Percentiles rank a stretch among this genome's conserved stretches.
These are phyloP conservation scores for Dictyostelium intermedium DNA, from an alignment of 78 protist genomes.

Conservation along the genomic window DNA sequence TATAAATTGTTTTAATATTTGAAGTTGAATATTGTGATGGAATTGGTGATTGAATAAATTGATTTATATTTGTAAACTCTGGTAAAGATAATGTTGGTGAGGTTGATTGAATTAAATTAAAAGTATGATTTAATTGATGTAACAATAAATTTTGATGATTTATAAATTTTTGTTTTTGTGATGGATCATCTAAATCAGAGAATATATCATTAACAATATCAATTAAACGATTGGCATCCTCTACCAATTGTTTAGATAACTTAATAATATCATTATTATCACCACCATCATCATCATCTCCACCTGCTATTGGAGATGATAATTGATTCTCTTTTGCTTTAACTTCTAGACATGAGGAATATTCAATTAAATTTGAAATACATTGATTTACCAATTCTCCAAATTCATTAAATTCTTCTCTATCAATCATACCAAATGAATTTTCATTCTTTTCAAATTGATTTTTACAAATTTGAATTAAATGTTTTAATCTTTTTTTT, in stretches of 20 bases:
- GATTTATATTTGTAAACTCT: neutral
- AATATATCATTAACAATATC: constrained; percentile 30
- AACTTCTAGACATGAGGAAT: constrained; percentile 34
- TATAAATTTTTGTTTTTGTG: neutral
- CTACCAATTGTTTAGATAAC: neutral
- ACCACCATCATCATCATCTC: neutral
- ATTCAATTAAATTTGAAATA: constrained; percentile 5
- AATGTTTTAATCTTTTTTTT: neutral
- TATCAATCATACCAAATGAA: constrained; percentile 2
- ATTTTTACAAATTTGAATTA: neutral
- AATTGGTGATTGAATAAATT: neutral
- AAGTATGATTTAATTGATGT: neutral
- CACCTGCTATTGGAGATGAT: neutral
- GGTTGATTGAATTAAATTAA: neutral
- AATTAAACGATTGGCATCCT: constrained; percentile 15
- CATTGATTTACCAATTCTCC: neutral
- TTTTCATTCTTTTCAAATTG: neutral
- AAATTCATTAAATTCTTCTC: constrained; percentile 4
- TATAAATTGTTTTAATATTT: neutral
- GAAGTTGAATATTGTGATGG: neutral
- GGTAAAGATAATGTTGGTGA: neutral
- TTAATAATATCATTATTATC: neutral
- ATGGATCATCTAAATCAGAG: constrained; percentile 15
- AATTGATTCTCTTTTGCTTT: constrained; percentile 2
- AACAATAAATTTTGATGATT: neutral